Conservation (phyloP, 352 stramenopile genomes). For the Chrysophaeum taylorii region DNA sequence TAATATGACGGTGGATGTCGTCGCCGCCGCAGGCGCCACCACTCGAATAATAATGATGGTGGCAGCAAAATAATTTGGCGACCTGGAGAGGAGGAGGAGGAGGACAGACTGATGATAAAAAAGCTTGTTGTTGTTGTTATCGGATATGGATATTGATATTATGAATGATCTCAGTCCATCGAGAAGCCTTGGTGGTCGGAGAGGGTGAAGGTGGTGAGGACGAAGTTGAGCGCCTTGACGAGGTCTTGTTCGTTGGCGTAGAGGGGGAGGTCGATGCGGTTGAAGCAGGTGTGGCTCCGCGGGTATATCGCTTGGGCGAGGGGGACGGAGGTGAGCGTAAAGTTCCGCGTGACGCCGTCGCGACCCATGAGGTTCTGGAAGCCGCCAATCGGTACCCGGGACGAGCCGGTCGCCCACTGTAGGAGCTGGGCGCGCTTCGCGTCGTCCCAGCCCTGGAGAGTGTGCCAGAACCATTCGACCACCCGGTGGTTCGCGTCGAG, state of each 20-base stretch:
- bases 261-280: slow-evolving; percentile 82
- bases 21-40: too few relatives aligned
- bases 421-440: not conserved
- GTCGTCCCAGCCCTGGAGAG: not conserved
- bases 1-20: too few relatives aligned
- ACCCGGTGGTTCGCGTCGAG: not conserved
- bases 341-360: not conserved
- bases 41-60: too few relatives aligned
- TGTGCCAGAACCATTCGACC: not conserved
- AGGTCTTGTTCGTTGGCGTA: slow-evolving; percentile 81
- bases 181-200: not conserved
- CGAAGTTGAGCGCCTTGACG: not conserved
- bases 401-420: not conserved
- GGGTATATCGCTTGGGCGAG: slow-evolving; percentile 40
- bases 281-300: slow-evolving; percentile 86
- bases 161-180: slow-evolving; percentile 8
- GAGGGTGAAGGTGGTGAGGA: not conserved
- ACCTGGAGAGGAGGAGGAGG: too few relatives aligned
- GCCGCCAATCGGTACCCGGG: not conserved
- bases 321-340: not conserved
- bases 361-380: not conserved
- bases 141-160: too few relatives aligned
- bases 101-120: too few relatives aligned
- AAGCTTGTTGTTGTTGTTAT: too few relatives aligned
- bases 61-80: too few relatives aligned